phyloP scores from a whole-genome alignment of 2,329 filamentous ascomycete genomes.

The Cladobotryum protrusum region DNA sequence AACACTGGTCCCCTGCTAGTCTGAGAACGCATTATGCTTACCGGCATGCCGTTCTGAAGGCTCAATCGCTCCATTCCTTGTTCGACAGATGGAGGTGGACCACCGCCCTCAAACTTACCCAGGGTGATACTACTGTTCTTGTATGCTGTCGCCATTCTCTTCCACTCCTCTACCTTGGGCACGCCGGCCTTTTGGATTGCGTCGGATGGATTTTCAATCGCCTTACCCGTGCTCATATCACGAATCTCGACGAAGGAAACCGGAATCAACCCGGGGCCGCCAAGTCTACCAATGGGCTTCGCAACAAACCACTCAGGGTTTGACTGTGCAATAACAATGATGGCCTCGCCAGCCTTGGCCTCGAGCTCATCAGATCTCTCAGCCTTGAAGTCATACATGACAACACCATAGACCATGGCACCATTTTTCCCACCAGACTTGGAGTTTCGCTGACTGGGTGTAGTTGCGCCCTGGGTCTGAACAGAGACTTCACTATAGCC shows the following conservation, averaged over 20 bases:
- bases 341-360: conserved; percentile 89
- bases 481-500: conserved; percentile 53
- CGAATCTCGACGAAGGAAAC: conserved; percentile 95
- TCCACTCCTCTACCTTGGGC: conserved; percentile 96
- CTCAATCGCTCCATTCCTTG: conserved; percentile 75
- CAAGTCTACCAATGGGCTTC: conserved; percentile 96
- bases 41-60: conserved; percentile 39
- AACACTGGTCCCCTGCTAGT: not conserved
- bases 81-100: conserved; percentile 48
- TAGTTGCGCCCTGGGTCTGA: conserved; percentile 13
- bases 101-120: conserved; percentile 72
- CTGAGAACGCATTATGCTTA: not conserved
- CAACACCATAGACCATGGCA: conserved; percentile 92
- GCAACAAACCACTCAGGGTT: conserved; percentile 99
- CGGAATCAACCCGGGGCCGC: conserved; percentile 89
- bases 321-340: conserved; percentile 97
- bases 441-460: conserved; percentile 41
- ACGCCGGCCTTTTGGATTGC: conserved; percentile 86
- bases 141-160: conserved; percentile 98
- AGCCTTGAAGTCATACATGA: conserved; percentile 94
- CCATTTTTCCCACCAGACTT: conserved; percentile 51
- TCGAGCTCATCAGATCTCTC: conserved; percentile 94
- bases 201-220: conserved; percentile 74
- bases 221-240: conserved; percentile 82
- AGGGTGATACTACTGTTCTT: conserved; percentile 98